Conservation (phyloP, 441 rosid genomes). For the Gossypium davidsonii region DNA sequence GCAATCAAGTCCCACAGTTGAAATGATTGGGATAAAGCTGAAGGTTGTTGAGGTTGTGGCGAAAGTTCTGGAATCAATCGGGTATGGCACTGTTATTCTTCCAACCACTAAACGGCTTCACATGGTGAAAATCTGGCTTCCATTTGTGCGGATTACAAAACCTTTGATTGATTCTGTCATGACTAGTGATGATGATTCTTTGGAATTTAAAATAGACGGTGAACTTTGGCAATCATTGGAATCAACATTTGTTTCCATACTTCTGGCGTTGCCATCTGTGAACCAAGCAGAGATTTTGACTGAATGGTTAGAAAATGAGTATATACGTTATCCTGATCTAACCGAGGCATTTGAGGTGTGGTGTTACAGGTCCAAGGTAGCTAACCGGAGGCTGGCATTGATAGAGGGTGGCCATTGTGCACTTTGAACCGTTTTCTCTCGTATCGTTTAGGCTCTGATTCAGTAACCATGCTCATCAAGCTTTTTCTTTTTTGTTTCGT, state of each 20-base stretch:
- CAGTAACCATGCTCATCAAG: slow-evolving; percentile 9
- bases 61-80: slow-evolving; percentile 74
- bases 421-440: neutral
- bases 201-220: slow-evolving; percentile 44
- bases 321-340: slow-evolving; percentile 65
- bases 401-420: slow-evolving; percentile 21
- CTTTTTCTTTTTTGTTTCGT: neutral
- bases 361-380: slow-evolving; percentile 84
- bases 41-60: slow-evolving; percentile 63
- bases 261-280: slow-evolving; percentile 69
- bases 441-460: slow-evolving; percentile 17
- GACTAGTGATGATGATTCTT: slow-evolving; percentile 25
- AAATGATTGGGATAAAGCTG: slow-evolving; percentile 37
- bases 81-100: slow-evolving; percentile 64
- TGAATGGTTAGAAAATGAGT: slow-evolving; percentile 62
- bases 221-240: slow-evolving; percentile 85
- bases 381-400: slow-evolving; percentile 60
- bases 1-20: slow-evolving; percentile 28
- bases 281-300: slow-evolving; percentile 77
- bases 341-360: slow-evolving; percentile 79
- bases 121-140: slow-evolving; percentile 81
- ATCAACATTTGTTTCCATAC: slow-evolving; percentile 59
- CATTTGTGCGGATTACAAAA: slow-evolving; percentile 62
- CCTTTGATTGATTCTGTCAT: slow-evolving; percentile 48
- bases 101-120: slow-evolving; percentile 63